Conservation (phyloP, 1,284 basidiomycete species). For the Rhodotorula mucilaginosa region DNA sequence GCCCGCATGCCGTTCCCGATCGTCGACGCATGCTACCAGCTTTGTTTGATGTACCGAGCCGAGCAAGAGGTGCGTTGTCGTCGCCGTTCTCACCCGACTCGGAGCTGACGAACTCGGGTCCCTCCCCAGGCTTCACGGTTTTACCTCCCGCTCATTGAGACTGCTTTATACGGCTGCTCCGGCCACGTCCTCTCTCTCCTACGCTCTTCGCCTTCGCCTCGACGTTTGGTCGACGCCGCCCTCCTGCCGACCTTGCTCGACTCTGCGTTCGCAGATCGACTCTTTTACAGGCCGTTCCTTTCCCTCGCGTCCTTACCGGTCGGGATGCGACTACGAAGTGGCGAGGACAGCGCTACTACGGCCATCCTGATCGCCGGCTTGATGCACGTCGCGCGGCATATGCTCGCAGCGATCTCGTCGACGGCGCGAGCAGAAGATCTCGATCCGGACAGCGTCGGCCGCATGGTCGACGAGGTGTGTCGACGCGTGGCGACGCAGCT, state of each 20-base stretch:
- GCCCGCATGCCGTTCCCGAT: not conserved
- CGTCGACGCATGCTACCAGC: slow-evolving; percentile 2
- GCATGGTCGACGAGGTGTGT: not conserved
- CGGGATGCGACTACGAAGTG: not conserved
- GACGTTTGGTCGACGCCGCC: not conserved
- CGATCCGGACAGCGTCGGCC: not conserved
- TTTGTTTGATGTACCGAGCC: slow-evolving; percentile 1
- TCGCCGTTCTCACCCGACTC: not conserved
- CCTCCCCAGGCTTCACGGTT: slow-evolving; percentile 9
- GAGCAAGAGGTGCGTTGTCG: slow-evolving; percentile 3
- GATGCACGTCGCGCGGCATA: not conserved
- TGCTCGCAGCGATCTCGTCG: not conserved
- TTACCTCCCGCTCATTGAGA: slow-evolving; percentile 1
- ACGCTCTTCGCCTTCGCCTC: not conserved
- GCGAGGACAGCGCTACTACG: not conserved
- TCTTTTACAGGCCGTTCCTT: slow-evolving; percentile 14
- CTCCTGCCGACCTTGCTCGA: slow-evolving; percentile 1
- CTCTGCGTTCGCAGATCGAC: slow-evolving; percentile 10
- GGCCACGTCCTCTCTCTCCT: not conserved
- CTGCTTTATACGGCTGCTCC: not conserved
- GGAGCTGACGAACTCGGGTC: not conserved
- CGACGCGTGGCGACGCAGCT: not conserved
- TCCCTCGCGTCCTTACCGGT: not conserved
- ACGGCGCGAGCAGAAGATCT: not conserved
- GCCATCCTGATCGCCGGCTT: not conserved